phyloP scores from a whole-genome alignment of 2,329 filamentous ascomycete species.

The Aspergillus aculeatinus region DNA sequence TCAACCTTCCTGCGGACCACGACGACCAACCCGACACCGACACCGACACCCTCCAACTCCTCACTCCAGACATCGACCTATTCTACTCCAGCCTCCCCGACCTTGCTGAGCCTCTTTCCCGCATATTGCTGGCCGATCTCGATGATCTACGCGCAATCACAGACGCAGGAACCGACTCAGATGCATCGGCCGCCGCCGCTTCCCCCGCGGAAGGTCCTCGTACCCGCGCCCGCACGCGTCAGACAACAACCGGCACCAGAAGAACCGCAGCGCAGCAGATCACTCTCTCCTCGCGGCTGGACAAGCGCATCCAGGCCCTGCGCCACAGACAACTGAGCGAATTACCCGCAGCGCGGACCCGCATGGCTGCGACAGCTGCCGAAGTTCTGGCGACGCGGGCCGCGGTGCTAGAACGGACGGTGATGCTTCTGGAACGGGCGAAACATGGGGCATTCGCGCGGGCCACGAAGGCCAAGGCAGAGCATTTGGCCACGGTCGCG shows the following conservation, averaged over 20 bases:
- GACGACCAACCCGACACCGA: constrained; percentile 17
- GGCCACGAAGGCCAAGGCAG: constrained; percentile 39
- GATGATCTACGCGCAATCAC: constrained; percentile 29
- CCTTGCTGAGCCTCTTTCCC: constrained; percentile 27
- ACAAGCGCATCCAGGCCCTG: constrained; percentile 28
- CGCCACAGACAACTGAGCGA: constrained; percentile 34
- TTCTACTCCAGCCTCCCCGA: constrained; percentile 34
- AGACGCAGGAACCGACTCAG: constrained; percentile 18
- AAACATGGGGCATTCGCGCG: constrained; percentile 40
- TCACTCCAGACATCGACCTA: constrained; percentile 35
- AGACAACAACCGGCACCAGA: constrained; percentile 3
- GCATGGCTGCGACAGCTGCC: constrained; percentile 37
- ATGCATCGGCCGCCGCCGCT: constrained; percentile 11
- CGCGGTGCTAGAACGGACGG: constrained; percentile 36
- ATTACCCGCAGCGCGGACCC: constrained; percentile 32
- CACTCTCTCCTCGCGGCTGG: constrained; percentile 29
- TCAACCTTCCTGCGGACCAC: constrained; percentile 19
- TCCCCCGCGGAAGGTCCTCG: no score
- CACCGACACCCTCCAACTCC: constrained; percentile 31
- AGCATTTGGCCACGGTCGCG: constrained; percentile 41
- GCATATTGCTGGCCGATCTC: constrained; percentile 24
- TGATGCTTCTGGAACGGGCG: constrained; percentile 41
- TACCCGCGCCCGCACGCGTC: constrained; percentile 14
- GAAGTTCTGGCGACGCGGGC: constrained; percentile 34
- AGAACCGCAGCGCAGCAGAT: constrained; percentile 10